Evolutionary conservation across 257 asterid genomes (phyloP).

Genomic region (Handroanthus guayacan): DNA sequence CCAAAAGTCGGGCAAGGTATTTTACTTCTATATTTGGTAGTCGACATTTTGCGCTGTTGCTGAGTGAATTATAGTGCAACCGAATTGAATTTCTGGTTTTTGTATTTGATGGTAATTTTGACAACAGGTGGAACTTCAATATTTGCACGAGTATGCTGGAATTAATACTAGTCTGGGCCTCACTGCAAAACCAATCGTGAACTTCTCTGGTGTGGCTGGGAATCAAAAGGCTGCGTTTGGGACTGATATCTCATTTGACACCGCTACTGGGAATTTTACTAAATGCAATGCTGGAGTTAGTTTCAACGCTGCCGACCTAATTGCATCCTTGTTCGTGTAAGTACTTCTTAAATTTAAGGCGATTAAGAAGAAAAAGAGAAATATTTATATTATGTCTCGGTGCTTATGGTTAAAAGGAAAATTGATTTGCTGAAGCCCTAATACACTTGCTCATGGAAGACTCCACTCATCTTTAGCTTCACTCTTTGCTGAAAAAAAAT

Average conservation of each 20-base stretch:
- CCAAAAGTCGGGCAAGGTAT: conserved; percentile 95
- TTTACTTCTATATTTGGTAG: conserved; percentile 5
- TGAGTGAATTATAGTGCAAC: conserved; percentile 7
- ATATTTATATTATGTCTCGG: too few relatives aligned
- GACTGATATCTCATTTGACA: conserved; percentile 89
- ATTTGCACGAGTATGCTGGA: conserved; percentile 92
- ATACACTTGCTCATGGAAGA: too few relatives aligned
- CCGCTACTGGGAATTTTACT: conserved; percentile 78
- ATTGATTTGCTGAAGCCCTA: too few relatives aligned
- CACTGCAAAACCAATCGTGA: conserved; percentile 82
- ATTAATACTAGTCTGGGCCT: conserved; percentile 90
- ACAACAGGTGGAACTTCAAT: conserved; percentile 89
- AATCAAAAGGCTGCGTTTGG: conserved; percentile 67
- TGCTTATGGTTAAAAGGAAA: too few relatives aligned
- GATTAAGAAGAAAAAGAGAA: not conserved
- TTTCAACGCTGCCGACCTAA: conserved; percentile 72
- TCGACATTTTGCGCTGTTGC: not conserved
- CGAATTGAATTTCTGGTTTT: not conserved
- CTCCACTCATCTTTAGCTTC: too few relatives aligned
- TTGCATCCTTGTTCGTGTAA: conserved; percentile 84
- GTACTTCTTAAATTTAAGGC: conserved; percentile 39
- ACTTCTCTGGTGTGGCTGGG: conserved; percentile 96
- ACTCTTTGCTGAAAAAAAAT: too few relatives aligned
- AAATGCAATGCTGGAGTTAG: conserved; percentile 79
- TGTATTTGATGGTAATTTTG: conserved; percentile 12